Evolutionary conservation across 2,329 filamentous ascomycete species (phyloP), one percentile per base, ranked within the genome.

Genomic region (Pleurostoma richardsiae): DNA sequence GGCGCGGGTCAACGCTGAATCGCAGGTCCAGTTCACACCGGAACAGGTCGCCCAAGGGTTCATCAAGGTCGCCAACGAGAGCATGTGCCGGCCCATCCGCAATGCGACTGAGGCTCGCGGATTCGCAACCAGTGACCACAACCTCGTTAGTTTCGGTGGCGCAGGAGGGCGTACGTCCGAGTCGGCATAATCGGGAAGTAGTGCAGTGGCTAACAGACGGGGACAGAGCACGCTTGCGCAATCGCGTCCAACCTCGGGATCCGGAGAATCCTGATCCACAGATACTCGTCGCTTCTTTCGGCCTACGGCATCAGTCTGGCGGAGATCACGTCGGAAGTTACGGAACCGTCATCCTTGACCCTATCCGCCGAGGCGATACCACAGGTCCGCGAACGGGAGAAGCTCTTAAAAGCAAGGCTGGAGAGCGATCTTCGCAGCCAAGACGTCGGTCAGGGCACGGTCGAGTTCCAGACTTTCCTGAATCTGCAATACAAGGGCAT

Each of bases 281-380:
- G 79, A 43, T 85, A 86, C 60, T 86, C 83, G 6, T 85, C 82
- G 0, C 80, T 88, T 2, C 69, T 87, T 1, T 86, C 82, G 2
- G 83, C 83, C 1, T 86, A 86, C 50, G 83, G 83, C 3, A 86
- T 86, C 81, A 82, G 83, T 3, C 67, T 88, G 2, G 85, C 84
- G 11, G 84, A 88, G 62, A 83, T 88, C 4, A 85, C 88, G 1
- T 81, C 87, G 52, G 84, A 88, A 61, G 73, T 77, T n/a, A 84
- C 87, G 55, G 80, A 82, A 52, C 76, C 79, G 30, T 60, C 65
- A 28, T 63, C 68, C 10, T 58, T 62, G 29, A 49, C 67, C 19
- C 67, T 63, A 19, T 19, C 19, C 19, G 45, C 36, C 6, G 10
- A 19, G 27, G 29, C 8, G 26, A 43, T 47, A 11, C n/a, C 33